phyloP scores from a whole-genome alignment of 305 asterid genomes.

The Fraxinus ornus region DNA sequence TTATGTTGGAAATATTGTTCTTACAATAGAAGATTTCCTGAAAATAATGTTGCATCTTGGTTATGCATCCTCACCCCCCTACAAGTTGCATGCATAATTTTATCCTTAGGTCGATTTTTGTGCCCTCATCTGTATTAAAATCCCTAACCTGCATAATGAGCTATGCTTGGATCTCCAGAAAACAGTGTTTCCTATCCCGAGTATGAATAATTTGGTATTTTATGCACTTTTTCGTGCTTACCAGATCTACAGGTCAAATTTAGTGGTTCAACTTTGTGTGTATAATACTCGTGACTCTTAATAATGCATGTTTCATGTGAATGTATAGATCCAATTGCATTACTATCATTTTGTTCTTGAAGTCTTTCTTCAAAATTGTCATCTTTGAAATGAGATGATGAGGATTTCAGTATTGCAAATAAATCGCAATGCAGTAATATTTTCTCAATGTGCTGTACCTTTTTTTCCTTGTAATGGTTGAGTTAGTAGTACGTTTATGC shows the following conservation, averaged over 20 bases:
- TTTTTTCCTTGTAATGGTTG: too few relatives aligned
- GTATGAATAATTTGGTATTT: neutral
- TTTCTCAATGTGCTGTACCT: neutral
- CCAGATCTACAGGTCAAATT: neutral
- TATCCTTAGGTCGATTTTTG: neutral
- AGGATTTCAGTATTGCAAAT: neutral
- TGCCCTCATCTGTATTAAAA: neutral
- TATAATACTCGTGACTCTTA: neutral
- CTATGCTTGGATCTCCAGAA: neutral
- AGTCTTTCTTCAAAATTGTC: neutral
- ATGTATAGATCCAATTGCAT: too few relatives aligned
- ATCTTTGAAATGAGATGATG: neutral
- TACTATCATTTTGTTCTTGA: too few relatives aligned
- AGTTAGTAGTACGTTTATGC: too few relatives aligned
- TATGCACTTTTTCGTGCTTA: neutral
- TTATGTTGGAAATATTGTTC: too few relatives aligned
- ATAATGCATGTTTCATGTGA: too few relatives aligned
- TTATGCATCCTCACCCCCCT: neutral
- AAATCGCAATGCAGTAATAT: neutral
- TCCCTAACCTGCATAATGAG: neutral
- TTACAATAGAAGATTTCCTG: neutral
- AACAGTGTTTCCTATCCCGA: neutral
- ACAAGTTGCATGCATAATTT: neutral
- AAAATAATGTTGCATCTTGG: neutral
- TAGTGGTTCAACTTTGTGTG: neutral